Evolutionary conservation across 768 basidiomycete species (phyloP).

Genomic region (Boletales sp.): DNA sequence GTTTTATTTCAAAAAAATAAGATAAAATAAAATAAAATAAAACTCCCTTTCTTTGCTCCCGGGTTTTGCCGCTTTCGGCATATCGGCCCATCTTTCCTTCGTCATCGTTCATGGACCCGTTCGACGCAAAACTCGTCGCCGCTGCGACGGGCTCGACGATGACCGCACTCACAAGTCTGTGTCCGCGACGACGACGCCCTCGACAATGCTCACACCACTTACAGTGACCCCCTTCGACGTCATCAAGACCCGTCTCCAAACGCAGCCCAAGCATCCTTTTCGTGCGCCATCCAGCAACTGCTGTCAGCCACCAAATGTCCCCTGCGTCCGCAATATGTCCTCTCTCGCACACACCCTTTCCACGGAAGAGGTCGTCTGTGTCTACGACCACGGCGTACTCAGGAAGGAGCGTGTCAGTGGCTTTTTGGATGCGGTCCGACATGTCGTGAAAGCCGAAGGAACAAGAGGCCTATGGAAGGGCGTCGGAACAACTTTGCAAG

Average conservation of each 20-base stretch:
- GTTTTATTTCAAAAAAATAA: no score
- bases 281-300: slow-evolving; percentile 55
- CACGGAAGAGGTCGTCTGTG: slow-evolving; percentile 66
- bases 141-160: slow-evolving; percentile 76
- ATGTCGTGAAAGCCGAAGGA: slow-evolving; percentile 81
- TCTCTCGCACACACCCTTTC: slow-evolving; percentile 58
- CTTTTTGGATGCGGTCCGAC: slow-evolving; percentile 78
- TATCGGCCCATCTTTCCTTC: neutral
- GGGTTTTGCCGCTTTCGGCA: slow-evolving; percentile 23
- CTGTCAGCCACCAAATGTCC: slow-evolving; percentile 55
- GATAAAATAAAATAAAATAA: no score
- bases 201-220: slow-evolving; percentile 3
- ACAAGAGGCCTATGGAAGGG: slow-evolving; percentile 92
- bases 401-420: slow-evolving; percentile 74
- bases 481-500: slow-evolving; percentile 85
- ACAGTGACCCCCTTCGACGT: slow-evolving; percentile 99
- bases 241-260: slow-evolving; percentile 94
- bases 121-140: slow-evolving; percentile 76
- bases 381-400: slow-evolving; percentile 74
- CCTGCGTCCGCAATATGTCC: slow-evolving; percentile 77
- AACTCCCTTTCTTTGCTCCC: slow-evolving; percentile 1
- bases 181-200: slow-evolving; percentile 7
- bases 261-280: slow-evolving; percentile 63
- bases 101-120: slow-evolving; percentile 55
- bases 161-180: slow-evolving; percentile 81